Conservation (phyloP, 345 rosid genomes). For the Euphorbia peplus region DNA sequence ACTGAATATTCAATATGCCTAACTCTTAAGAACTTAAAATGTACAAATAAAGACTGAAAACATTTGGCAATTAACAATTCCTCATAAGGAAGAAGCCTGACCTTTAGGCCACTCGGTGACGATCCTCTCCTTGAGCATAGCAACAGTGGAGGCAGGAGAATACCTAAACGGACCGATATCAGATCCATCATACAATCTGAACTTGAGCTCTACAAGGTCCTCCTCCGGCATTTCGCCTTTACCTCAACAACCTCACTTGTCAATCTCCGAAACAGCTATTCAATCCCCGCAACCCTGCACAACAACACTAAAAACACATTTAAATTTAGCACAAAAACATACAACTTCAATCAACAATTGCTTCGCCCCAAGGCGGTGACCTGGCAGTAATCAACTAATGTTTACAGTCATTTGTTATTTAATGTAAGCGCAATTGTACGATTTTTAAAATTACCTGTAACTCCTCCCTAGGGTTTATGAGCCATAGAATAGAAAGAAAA, state of each 20-base stretch:
- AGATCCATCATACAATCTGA: conserved; percentile 86
- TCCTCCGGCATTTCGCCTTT: conserved; percentile 62
- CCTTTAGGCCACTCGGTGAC: conserved; percentile 93
- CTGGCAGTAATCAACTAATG: too few species aligned
- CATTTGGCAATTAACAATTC: background rate
- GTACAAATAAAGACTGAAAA: background rate
- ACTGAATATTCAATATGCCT: background rate
- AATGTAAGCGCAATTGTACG: too few species aligned
- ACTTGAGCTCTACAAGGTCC: conserved; percentile 77
- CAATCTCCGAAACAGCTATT: background rate
- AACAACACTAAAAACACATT: background rate
- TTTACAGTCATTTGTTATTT: too few species aligned
- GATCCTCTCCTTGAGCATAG: conserved; percentile 75
- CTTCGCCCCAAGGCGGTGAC: too few species aligned
- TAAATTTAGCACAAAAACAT: background rate
- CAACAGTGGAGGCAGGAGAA: conserved; percentile 69
- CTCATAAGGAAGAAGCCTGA: conserved; percentile 9
- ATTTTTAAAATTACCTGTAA: conserved; percentile 1
- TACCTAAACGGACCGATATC: conserved; percentile 88
- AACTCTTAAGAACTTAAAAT: conserved; percentile 4
- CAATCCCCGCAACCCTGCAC: conserved; percentile 3
- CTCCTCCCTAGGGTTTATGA: conserved; percentile 13
- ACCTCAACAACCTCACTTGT: background rate
- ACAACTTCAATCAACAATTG: too few species aligned
- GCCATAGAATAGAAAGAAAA: background rate